Evolutionary conservation across 2,329 filamentous ascomycete genomes (phyloP).

Genomic region (Aurifilum marmelostoma): DNA sequence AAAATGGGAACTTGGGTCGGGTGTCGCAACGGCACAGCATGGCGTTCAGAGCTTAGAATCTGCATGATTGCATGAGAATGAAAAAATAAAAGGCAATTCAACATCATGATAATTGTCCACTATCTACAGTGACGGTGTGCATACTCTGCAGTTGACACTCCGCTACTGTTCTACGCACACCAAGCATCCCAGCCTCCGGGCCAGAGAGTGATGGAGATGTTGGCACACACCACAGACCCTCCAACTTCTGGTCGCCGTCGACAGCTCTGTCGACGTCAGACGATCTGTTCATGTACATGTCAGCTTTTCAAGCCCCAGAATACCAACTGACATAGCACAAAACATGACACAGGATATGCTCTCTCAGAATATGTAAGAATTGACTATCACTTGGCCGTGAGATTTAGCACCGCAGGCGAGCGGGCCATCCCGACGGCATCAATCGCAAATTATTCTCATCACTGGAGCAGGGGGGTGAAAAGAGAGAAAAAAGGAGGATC

Average conservation of each 20-base stretch:
- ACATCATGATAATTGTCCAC: background rate
- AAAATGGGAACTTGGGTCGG: background rate
- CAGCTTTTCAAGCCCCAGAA: background rate
- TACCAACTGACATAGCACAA: background rate
- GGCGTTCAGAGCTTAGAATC: slow-evolving; percentile 24
- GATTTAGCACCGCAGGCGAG: slow-evolving; percentile 91
- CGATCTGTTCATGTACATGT: background rate
- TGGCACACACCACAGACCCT: background rate
- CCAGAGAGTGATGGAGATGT: too few relatives aligned
- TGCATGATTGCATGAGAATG: background rate
- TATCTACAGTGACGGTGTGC: background rate
- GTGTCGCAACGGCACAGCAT: slow-evolving; percentile 18
- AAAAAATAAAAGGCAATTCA: background rate
- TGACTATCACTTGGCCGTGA: slow-evolving; percentile 80
- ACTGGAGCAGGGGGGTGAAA: slow-evolving; percentile 46
- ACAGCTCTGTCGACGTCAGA: background rate
- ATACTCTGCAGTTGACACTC: too few relatives aligned
- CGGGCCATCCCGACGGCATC: slow-evolving; percentile 79
- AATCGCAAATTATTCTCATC: slow-evolving; percentile 99
- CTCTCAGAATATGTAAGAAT: slow-evolving; percentile 99
- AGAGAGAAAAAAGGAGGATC: background rate
- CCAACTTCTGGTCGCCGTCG: background rate
- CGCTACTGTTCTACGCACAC: background rate
- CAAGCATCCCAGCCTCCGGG: background rate
- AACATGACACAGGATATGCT: background rate